Conservation (phyloP, 164 flowering plant species). For the Sedum album region DNA sequence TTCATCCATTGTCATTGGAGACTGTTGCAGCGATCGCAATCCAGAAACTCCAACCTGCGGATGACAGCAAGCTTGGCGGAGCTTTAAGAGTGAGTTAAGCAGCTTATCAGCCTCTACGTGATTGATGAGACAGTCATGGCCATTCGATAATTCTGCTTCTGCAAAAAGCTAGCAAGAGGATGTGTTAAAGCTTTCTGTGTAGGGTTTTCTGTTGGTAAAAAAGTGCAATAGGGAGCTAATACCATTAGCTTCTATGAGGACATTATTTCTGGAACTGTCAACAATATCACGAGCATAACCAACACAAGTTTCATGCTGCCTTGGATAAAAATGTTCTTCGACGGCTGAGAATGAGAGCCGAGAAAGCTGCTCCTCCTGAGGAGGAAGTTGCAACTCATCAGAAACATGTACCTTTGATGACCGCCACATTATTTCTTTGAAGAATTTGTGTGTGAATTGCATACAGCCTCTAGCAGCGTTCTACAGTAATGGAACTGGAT, state of each 20-base stretch:
- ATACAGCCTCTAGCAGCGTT: conserved; percentile 55
- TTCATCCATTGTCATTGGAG: conserved; percentile 98
- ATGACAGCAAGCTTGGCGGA: conserved; percentile 98
- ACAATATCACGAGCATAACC: conserved; percentile 64
- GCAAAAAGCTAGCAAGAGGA: conserved; percentile 12
- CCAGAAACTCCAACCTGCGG: conserved; percentile 99
- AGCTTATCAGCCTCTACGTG: conserved; percentile 76
- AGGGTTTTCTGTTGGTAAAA: neutral
- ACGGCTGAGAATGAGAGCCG: conserved; percentile 80
- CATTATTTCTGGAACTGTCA: conserved; percentile 50
- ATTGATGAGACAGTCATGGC: conserved; percentile 43
- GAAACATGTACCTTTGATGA: conserved; percentile 74
- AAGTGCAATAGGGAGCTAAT: conserved; percentile 5
- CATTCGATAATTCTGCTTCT: conserved; percentile 34
- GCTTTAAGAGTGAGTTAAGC: conserved; percentile 79
- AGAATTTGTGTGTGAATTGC: conserved; percentile 61
- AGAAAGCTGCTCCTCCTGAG: conserved; percentile 70
- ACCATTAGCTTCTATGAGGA: conserved; percentile 39
- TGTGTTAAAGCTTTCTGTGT: neutral
- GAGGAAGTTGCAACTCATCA: conserved; percentile 82
- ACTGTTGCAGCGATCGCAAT: conserved; percentile 76
- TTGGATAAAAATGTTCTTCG: conserved; percentile 89
- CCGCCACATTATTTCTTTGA: conserved; percentile 92
- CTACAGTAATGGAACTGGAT: conserved; percentile 27
- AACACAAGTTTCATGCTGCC: conserved; percentile 87